These are phyloP conservation scores for Ramalina intermedia DNA, from an alignment of 495 filamentous ascomycete species.

Conservation along the genomic window DNA sequence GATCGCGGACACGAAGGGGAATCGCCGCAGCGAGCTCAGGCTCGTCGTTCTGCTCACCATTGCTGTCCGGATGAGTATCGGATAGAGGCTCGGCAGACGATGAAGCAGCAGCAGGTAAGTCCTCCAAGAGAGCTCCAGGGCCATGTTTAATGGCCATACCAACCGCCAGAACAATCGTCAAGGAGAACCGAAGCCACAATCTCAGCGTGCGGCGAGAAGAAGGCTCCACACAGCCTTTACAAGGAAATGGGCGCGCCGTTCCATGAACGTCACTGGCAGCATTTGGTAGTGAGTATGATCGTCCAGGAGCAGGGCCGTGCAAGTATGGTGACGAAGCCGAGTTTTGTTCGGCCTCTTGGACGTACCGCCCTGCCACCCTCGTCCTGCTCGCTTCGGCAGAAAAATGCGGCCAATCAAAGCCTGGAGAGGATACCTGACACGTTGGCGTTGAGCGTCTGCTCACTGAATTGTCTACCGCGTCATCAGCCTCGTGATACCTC, in stretches of 20 bases:
- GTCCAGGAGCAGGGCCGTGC: background rate
- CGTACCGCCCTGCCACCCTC: constrained; percentile 1
- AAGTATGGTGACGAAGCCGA: background rate
- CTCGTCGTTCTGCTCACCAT: background rate
- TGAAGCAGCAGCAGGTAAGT: background rate
- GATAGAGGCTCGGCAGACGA: background rate
- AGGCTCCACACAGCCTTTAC: constrained; percentile 12
- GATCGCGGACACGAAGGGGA: background rate
- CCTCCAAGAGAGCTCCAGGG: constrained; percentile 13
- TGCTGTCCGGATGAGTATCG: background rate
- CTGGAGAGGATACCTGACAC: background rate
- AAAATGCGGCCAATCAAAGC: constrained; percentile 11
- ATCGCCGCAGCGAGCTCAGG: background rate
- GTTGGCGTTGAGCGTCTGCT: constrained; percentile 1
- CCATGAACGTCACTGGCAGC: background rate
- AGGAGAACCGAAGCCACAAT: constrained; percentile 22
- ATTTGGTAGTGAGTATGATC: background rate
- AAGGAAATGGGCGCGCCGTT: constrained; percentile 11
- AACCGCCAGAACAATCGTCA: constrained; percentile 21
- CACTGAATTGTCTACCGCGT: too few species aligned
- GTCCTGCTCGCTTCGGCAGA: constrained; percentile 2
- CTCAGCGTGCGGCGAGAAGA: constrained; percentile 14
- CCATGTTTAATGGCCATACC: constrained; percentile 22
- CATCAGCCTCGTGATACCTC: constrained; percentile 11
- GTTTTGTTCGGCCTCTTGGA: background rate